A percentile compares a stretch with the other conserved stretches of the same genome.
These are phyloP conservation scores for Chenopodium suecicum DNA, from an alignment of 148 eudicot species.

Conservation along the genomic window DNA sequence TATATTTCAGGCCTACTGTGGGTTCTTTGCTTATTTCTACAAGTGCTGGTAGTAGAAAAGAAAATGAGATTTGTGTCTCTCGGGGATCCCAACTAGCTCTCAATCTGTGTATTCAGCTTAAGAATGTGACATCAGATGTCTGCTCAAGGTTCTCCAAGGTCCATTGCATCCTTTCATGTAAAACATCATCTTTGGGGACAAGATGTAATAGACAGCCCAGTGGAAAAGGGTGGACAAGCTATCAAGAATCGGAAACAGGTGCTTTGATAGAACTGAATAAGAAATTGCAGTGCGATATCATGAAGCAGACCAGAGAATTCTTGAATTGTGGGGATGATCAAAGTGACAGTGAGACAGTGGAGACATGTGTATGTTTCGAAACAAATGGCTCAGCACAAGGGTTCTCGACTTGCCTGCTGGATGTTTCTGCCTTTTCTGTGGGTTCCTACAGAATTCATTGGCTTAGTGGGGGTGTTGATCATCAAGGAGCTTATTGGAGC, in stretches of 20 bases:
- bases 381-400: slow-evolving; percentile 62
- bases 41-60: slow-evolving; percentile 35
- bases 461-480: slow-evolving; percentile 63
- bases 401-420: slow-evolving; percentile 77
- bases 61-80: slow-evolving; percentile 36
- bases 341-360: slow-evolving; percentile 25
- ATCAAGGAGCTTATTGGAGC: slow-evolving; percentile 63
- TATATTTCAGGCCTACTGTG: slow-evolving; percentile 56
- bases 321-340: slow-evolving; percentile 8
- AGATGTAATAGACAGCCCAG: slow-evolving; percentile 18
- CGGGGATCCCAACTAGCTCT: slow-evolving; percentile 57
- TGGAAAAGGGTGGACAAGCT: slow-evolving; percentile 25
- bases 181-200: slow-evolving; percentile 29
- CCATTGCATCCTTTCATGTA: slow-evolving; percentile 65
- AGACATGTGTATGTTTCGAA: slow-evolving; percentile 49
- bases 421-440: slow-evolving; percentile 60
- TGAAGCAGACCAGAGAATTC: slow-evolving; percentile 30
- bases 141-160: slow-evolving; percentile 40
- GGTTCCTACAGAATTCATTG: slow-evolving; percentile 71
- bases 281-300: slow-evolving; percentile 46
- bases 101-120: slow-evolving; percentile 69
- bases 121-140: slow-evolving; percentile 43
- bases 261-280: slow-evolving; percentile 47
- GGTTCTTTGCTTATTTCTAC: slow-evolving; percentile 52
- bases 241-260: slow-evolving; percentile 46